Conservation (phyloP, 495 filamentous ascomycete species). For the Aspergillus cristatus region DNA sequence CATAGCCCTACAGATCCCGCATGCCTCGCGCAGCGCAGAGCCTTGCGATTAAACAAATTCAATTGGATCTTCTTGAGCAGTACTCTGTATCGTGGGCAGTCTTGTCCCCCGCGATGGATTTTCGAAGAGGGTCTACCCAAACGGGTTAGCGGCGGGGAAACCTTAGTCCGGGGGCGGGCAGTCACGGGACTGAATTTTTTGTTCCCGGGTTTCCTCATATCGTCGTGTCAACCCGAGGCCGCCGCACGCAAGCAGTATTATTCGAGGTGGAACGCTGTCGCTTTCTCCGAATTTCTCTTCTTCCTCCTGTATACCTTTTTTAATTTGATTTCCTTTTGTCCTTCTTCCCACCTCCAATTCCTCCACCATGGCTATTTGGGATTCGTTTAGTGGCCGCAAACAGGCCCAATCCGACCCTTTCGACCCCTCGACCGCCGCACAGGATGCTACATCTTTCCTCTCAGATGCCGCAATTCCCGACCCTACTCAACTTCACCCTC, state of each 20-base stretch:
- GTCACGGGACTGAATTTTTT: conserved; percentile 41
- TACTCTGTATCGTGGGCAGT: not conserved
- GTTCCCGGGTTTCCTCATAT: conserved; percentile 14
- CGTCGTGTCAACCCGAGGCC: not conserved
- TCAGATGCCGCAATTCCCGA: conserved; percentile 62
- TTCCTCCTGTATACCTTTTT: conserved; percentile 17
- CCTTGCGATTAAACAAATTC: not conserved
- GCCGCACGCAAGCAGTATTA: conserved; percentile 8
- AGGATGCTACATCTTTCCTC: conserved; percentile 78
- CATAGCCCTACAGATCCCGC: conserved; percentile 16
- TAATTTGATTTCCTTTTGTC: conserved; percentile 5
- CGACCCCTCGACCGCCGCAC: conserved; percentile 57
- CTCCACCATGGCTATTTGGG: conserved; percentile 70
- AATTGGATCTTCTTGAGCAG: conserved; percentile 4
- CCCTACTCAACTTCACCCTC: conserved; percentile 81
- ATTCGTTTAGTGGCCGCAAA: conserved; percentile 77
- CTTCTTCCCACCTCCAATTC: too few relatives aligned
- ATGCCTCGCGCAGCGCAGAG: conserved; percentile 9
- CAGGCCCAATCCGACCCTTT: conserved; percentile 52
- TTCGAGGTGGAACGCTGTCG: conserved; percentile 20
- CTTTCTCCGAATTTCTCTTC: conserved; percentile 11
- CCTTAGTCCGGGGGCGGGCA: conserved; percentile 14
- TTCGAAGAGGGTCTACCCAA: conserved; percentile 20
- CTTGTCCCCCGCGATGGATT: conserved; percentile 17
- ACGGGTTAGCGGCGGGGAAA: conserved; percentile 20